Conservation (phyloP, 2,329 filamentous ascomycete species). For the Colletotrichum caudatum region DNA sequence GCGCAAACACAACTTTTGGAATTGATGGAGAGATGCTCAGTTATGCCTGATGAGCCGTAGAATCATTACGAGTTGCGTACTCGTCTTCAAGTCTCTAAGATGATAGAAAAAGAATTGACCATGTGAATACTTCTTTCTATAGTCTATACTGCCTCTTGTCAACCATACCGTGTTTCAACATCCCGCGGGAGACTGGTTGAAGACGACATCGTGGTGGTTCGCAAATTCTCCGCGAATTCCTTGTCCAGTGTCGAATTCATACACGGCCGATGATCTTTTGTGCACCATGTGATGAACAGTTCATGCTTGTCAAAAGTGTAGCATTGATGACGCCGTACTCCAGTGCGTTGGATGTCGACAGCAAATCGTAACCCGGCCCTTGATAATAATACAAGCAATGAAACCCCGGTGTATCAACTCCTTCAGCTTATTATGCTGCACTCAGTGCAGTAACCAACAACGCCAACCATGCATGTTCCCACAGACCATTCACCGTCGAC, state of each 20-base stretch:
- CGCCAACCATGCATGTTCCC: neutral
- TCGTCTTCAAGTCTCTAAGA: neutral
- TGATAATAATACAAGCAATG: neutral
- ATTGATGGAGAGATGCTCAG: neutral
- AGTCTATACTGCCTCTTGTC: neutral
- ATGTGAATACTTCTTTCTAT: neutral
- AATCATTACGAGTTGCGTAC: neutral
- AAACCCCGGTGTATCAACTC: neutral
- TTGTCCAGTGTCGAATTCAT: neutral
- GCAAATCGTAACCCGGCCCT: neutral
- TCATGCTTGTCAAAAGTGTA: neutral
- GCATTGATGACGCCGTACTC: neutral
- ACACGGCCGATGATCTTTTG: neutral
- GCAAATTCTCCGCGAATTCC: neutral
- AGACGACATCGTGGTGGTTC: neutral
- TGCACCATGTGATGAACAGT: neutral
- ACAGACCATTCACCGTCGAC: neutral
- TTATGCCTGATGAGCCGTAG: neutral
- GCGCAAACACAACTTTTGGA: neutral
- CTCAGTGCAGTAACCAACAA: neutral
- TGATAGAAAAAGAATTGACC: neutral
- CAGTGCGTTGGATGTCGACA: neutral
- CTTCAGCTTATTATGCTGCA: neutral
- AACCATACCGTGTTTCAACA: neutral
- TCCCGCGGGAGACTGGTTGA: neutral